These are phyloP conservation scores for Ogataea haglerorum DNA, from an alignment of 805 yeast species.

Conservation along the genomic window DNA sequence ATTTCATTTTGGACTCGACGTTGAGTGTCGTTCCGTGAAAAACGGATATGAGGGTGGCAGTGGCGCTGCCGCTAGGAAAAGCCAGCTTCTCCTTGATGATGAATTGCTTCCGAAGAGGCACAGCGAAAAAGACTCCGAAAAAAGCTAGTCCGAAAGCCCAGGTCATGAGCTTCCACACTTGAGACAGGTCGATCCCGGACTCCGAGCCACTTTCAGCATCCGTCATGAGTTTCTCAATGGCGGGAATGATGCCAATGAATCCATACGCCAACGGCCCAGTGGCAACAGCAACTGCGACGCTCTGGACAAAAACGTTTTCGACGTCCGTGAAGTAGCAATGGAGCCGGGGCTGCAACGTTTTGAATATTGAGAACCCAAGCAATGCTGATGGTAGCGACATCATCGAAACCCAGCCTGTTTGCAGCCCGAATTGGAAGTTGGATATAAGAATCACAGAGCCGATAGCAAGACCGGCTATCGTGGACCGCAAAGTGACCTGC, in stretches of 20 bases:
- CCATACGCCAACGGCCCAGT: constrained; percentile 97
- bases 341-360: constrained; percentile 40
- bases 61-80: constrained; percentile 94
- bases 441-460: constrained; percentile 86
- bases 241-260: constrained; percentile 92
- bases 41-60: constrained; percentile 88
- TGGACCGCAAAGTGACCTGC: constrained; percentile 72
- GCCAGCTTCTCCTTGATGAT: constrained; percentile 83
- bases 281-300: constrained; percentile 94
- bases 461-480: constrained; percentile 72
- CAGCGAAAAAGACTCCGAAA: constrained; percentile 94
- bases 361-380: constrained; percentile 80
- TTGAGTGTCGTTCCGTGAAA: constrained; percentile 66
- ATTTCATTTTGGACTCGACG: constrained; percentile 23
- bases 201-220: constrained; percentile 71
- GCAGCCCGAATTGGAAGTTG: constrained; percentile 93
- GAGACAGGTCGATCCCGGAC: constrained; percentile 31
- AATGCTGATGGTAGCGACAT: constrained; percentile 95
- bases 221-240: constrained; percentile 83
- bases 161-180: constrained; percentile 52
- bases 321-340: constrained; percentile 67
- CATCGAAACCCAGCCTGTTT: constrained; percentile 99
- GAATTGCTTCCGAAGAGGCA: constrained; percentile 82
- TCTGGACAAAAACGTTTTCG: constrained; percentile 90
- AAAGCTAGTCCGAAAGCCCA: constrained; percentile 90